phyloP scores from a whole-genome alignment of 306 rosid genomes.

The apple (Malus domestica) region DNA sequence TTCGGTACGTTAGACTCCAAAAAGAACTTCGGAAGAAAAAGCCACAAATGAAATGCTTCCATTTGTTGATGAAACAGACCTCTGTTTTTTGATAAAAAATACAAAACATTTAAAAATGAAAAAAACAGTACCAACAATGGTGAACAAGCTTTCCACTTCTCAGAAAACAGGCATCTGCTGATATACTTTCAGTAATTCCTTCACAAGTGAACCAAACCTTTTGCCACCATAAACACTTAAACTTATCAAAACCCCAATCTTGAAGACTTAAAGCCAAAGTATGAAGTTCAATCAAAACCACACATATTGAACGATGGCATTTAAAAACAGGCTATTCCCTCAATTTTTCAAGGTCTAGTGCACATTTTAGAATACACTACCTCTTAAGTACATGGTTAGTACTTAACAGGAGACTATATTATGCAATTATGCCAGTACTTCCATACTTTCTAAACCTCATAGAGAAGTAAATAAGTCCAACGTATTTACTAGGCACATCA shows the following conservation, averaged over 20 bases:
- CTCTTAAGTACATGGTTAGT: not conserved
- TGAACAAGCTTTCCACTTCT: too few relatives aligned
- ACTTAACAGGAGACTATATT: not conserved
- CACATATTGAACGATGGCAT: not conserved
- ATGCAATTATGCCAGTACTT: not conserved
- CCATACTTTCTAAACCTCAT: not conserved
- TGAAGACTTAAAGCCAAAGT: conserved; percentile 6
- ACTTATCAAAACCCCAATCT: not conserved
- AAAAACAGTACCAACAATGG: too few relatives aligned
- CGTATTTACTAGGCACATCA: not conserved
- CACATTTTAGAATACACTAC: not conserved
- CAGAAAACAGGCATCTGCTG: too few relatives aligned
- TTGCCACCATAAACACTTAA: not conserved
- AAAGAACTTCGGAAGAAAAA: not conserved
- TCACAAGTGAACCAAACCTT: not conserved
- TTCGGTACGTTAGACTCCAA: not conserved
- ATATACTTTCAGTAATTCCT: not conserved
- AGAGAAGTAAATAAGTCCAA: not conserved
- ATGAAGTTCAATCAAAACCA: not conserved
- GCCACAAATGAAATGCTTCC: not conserved
- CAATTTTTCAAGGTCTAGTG: not conserved
- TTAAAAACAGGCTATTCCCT: not conserved
- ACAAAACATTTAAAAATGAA: too few relatives aligned
- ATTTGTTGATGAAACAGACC: not conserved
- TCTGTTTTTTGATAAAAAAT: too few relatives aligned